A percentile compares a stretch with the other conserved stretches of the same genome.
Evolutionary conservation across 176 grass and related monocot species (phyloP).

Genomic region (Dactylis glomerata): DNA sequence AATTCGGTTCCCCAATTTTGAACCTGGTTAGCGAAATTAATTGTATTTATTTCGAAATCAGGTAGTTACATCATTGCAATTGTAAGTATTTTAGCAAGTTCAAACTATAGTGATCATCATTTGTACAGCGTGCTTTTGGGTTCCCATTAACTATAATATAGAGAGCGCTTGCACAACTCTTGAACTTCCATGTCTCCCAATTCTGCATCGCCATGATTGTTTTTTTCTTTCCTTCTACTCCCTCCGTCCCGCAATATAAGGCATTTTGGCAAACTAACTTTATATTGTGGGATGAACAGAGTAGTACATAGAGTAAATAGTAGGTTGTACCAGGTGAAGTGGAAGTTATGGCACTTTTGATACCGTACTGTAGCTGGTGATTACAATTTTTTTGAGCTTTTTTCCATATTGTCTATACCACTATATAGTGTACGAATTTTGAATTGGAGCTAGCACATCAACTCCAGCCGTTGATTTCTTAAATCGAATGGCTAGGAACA

Average conservation of each 20-base stretch:
- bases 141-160: background rate
- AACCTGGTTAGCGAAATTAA: constrained; percentile 35
- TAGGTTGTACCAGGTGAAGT: background rate
- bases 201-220: background rate
- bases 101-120: constrained; percentile 38
- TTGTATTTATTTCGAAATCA: constrained; percentile 27
- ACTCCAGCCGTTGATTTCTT: too few relatives aligned
- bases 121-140: constrained; percentile 17
- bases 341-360: background rate
- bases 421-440: too few relatives aligned
- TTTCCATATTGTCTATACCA: too few relatives aligned
- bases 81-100: constrained; percentile 48
- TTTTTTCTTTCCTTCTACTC: too few relatives aligned
- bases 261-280: too few relatives aligned
- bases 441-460: too few relatives aligned
- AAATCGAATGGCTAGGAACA: too few relatives aligned
- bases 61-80: constrained; percentile 27
- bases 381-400: too few relatives aligned
- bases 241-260: too few relatives aligned
- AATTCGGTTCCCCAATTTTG: constrained; percentile 51
- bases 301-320: background rate
- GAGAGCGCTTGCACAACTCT: background rate
- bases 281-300: too few relatives aligned
- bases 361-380: too few relatives aligned
- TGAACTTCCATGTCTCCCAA: background rate